Base-by-base conservation (phyloP, 169 alveolate species). In the Plasmodium falciparum region DNA sequence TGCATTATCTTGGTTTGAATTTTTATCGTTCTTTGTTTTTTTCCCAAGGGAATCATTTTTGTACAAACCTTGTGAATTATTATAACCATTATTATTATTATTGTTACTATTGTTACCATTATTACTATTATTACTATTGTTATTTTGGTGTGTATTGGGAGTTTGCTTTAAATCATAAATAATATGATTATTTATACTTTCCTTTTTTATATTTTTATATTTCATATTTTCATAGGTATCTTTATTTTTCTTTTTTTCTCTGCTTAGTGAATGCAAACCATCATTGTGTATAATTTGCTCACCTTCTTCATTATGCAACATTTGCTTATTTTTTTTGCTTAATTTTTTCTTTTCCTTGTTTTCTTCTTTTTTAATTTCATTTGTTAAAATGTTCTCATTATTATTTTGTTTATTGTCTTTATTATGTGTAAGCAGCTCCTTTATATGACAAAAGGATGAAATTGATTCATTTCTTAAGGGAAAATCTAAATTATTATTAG, bases 181-280 rank as follows among this genome's bases (percentile, higher is more conserved):
- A 39, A 45, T 47, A 50, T 45, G 3, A 12, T 47, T 54, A 29
- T 43, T 52, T 2, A 17, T 56, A 17, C 45, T 73, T 66, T 67
- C 88, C 26, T 74, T 33, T 47, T 61, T 74, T 7, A 11, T 13
- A 24, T 45, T 59, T 50, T 11, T n/a, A 47, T 39, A 39, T 39
- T 39, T 24, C 45, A 61, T 50, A 61, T 59, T 74, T 43, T 52
- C 88, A 52, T 47, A 22, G 12, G 22, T 15, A 29, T 45, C 22
- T 45, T 74, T 74, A 4, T 49, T 74, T 47, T 74, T 74, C 62
- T 43, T 52, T n/a, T 59, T 74, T n/a, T n/a, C 29, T 8, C 24
- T 43, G 6, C 3, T 22, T 22, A n/a, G 20, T 45, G 39, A 43
- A 24, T 74, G 22, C 26, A 74, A 43, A 61, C 17, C 63, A n/a